Percentiles rank a stretch among this genome's conserved stretches.
phyloP scores from a whole-genome alignment of 75 land plant species.

The Pinus tabuliformis region DNA sequence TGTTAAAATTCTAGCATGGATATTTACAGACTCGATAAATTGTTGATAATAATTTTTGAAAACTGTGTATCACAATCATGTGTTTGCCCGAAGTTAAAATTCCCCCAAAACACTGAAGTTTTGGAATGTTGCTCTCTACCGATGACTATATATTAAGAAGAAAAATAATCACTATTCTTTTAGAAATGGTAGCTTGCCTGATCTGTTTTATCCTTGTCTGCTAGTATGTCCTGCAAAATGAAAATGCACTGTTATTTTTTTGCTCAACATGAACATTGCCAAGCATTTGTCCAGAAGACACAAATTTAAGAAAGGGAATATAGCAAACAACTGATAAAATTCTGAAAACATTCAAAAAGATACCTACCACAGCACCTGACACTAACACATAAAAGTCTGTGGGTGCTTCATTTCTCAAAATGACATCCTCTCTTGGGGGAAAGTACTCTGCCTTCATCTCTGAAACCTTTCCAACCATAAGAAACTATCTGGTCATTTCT shows the following conservation, averaged over 20 bases:
- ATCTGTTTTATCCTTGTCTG: slow-evolving; percentile 9
- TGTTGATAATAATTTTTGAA: too few species aligned
- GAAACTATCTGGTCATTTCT: not conserved
- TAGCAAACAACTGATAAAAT: too few species aligned
- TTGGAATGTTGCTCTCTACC: not conserved
- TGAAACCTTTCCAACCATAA: slow-evolving; percentile 32
- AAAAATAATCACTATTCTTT: slow-evolving; percentile 51
- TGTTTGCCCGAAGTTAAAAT: too few species aligned
- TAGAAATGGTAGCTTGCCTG: slow-evolving; percentile 29
- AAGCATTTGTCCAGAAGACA: not conserved
- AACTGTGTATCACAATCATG: too few species aligned
- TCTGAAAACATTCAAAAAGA: not conserved
- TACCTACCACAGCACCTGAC: slow-evolving; percentile 48
- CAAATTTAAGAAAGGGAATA: not conserved
- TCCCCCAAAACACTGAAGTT: not conserved
- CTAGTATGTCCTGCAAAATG: not conserved
- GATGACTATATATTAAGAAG: not conserved
- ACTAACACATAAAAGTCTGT: slow-evolving; percentile 65
- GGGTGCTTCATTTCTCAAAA: slow-evolving; percentile 41
- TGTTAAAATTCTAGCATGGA: too few species aligned
- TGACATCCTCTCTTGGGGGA: too few species aligned
- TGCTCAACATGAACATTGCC: too few species aligned
- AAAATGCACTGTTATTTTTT: too few species aligned
- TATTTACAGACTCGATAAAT: too few species aligned
- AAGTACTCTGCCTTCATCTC: slow-evolving; percentile 27